A percentile compares a stretch with the other conserved stretches of the same genome.
phyloP scores from a whole-genome alignment of 73 alveolate species.

The Paramecium tetraurelia region DNA sequence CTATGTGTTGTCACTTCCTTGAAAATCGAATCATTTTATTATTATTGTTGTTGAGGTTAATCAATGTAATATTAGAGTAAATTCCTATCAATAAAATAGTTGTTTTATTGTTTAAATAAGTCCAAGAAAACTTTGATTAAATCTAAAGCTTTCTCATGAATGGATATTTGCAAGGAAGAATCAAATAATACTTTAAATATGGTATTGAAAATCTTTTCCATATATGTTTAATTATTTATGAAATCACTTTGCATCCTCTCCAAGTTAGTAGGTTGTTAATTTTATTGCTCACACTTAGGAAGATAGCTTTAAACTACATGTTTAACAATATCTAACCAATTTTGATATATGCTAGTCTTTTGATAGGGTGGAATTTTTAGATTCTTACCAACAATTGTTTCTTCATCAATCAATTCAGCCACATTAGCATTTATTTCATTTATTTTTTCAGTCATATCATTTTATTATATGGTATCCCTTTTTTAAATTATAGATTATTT shows the following conservation, averaged over 20 bases:
- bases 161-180: background rate
- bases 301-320: background rate
- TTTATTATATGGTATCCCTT: background rate
- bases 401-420: slow-evolving; percentile 23
- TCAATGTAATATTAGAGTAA: background rate
- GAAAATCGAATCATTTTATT: background rate
- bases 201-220: slow-evolving; percentile 33
- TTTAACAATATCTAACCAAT: slow-evolving; percentile 43
- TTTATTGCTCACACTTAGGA: background rate
- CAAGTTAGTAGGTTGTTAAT: background rate
- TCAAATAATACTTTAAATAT: slow-evolving; percentile 17
- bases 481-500: background rate
- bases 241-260: slow-evolving; percentile 2
- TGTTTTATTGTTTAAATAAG: background rate
- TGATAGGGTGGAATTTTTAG: background rate
- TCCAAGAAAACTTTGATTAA: background rate
- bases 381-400: background rate
- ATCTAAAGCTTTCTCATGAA: slow-evolving; percentile 23
- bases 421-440: slow-evolving; percentile 22
- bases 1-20: slow-evolving; percentile 4
- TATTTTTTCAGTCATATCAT: background rate
- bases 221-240: background rate
- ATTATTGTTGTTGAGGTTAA: background rate
- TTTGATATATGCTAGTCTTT: background rate
- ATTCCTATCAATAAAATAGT: background rate